These are phyloP conservation scores for Kodamaea leandrae DNA, from an alignment of 805 yeast genomes.

Conservation along the genomic window DNA sequence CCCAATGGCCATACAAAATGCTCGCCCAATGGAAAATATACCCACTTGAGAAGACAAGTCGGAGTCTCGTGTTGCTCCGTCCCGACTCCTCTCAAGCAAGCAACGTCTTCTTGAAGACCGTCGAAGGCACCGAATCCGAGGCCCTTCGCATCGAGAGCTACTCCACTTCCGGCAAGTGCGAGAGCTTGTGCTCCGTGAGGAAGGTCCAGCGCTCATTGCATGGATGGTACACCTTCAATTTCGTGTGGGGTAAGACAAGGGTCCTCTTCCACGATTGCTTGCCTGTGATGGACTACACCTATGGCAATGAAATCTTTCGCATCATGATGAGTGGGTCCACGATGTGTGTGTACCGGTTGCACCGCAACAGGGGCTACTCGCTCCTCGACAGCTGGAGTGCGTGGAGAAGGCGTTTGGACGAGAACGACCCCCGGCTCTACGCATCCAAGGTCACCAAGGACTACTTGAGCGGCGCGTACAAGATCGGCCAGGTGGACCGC, in stretches of 20 bases:
- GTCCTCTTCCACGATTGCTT: slow-evolving; percentile 3
- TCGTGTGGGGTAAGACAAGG: slow-evolving; percentile 2
- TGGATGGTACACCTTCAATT: slow-evolving; percentile 7
- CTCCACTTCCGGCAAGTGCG: not conserved
- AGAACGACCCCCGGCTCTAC: slow-evolving; percentile 2
- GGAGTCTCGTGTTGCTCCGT: not conserved
- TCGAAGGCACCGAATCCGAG: not conserved
- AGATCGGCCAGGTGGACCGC: not conserved
- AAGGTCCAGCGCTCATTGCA: not conserved
- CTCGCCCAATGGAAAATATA: not conserved
- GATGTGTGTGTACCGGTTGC: slow-evolving; percentile 1
- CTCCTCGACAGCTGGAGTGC: slow-evolving; percentile 5
- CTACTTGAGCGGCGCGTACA: not conserved
- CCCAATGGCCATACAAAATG: too few species aligned
- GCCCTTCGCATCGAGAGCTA: not conserved
- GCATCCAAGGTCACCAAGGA: not conserved
- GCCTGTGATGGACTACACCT: slow-evolving; percentile 3
- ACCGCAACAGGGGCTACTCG: slow-evolving; percentile 2
- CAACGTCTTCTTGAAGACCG: not conserved
- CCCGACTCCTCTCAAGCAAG: not conserved
- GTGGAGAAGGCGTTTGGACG: slow-evolving; percentile 5
- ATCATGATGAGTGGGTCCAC: not conserved
- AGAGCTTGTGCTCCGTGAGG: not conserved
- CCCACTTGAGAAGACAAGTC: not conserved
- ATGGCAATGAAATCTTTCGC: not conserved